These are phyloP conservation scores for Arctium lappa DNA, from an alignment of 129 eudicot genomes.

Conservation along the genomic window DNA sequence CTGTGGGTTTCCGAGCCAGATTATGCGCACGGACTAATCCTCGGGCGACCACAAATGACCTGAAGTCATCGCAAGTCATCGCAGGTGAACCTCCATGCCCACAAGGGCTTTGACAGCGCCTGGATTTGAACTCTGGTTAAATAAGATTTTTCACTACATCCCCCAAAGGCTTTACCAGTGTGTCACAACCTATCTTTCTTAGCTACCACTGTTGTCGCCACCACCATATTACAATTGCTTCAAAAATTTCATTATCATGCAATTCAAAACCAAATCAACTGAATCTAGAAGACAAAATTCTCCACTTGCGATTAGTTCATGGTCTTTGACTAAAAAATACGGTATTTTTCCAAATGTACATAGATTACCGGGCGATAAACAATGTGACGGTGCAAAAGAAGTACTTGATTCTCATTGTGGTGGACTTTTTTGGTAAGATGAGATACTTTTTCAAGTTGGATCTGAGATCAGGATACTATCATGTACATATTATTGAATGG, in stretches of 20 bases:
- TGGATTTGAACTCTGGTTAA: too few species aligned
- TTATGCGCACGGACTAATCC: too few species aligned
- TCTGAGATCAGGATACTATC: neutral
- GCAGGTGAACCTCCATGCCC: too few species aligned
- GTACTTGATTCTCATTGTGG: neutral
- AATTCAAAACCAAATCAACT: neutral
- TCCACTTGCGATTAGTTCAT: neutral
- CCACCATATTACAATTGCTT: neutral
- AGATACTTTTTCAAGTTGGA: neutral
- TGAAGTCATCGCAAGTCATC: too few species aligned
- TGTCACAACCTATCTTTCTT: neutral
- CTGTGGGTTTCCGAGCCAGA: too few species aligned
- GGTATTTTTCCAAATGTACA: too few species aligned
- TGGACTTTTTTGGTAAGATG: neutral
- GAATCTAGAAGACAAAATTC: neutral
- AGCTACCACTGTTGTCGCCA: neutral
- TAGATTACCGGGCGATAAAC: neutral
- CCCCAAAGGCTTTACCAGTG: too few species aligned
- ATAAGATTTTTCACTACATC: too few species aligned
- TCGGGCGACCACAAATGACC: too few species aligned
- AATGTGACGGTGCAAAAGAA: neutral
- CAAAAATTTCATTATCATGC: neutral
- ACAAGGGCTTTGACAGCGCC: too few species aligned
- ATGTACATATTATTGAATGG: neutral
- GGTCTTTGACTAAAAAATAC: neutral